Evolutionary conservation across 208 protist species (phyloP).

Genomic region (Zelonia costaricensis): DNA sequence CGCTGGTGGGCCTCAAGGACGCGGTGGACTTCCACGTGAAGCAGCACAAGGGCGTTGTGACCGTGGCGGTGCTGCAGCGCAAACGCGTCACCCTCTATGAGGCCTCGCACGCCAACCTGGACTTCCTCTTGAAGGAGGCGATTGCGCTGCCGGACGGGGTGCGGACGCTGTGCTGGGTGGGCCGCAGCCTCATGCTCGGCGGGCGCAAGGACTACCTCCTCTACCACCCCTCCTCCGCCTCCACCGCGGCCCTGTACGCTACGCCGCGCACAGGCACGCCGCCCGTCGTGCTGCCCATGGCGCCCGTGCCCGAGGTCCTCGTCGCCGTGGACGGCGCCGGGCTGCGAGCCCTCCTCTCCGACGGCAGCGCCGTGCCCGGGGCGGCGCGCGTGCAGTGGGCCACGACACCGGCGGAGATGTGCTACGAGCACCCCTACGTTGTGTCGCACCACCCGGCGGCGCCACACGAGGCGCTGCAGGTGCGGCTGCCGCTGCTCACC

Average conservation of each 20-base stretch:
- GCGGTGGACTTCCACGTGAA: slow-evolving; percentile 44
- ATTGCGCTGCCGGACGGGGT: slow-evolving; percentile 53
- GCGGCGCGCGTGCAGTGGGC: slow-evolving; percentile 20
- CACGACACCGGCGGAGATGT: slow-evolving; percentile 18
- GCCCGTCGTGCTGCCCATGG: slow-evolving; percentile 56
- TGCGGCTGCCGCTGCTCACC: slow-evolving; percentile 60
- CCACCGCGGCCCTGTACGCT: slow-evolving; percentile 19
- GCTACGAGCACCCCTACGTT: slow-evolving; percentile 67
- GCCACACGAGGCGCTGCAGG: slow-evolving; percentile 36
- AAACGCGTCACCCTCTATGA: slow-evolving; percentile 62
- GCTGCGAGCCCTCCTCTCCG: slow-evolving; percentile 44
- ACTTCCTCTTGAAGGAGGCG: slow-evolving; percentile 32
- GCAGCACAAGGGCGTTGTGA: slow-evolving; percentile 36
- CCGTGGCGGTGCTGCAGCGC: slow-evolving; percentile 59
- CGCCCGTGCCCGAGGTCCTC: slow-evolving; percentile 69
- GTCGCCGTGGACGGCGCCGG: slow-evolving; percentile 40
- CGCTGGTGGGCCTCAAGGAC: slow-evolving; percentile 37
- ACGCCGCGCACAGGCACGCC: slow-evolving; percentile 35
- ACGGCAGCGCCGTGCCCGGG: slow-evolving; percentile 61
- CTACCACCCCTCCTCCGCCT: slow-evolving; percentile 21
- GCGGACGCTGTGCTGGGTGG: slow-evolving; percentile 50
- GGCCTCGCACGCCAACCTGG: slow-evolving; percentile 20
- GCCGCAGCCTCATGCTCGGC: slow-evolving; percentile 52
- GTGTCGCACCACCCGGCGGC: slow-evolving; percentile 37
- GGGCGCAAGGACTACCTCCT: slow-evolving; percentile 55